Evolutionary conservation across 2,329 filamentous ascomycete species (phyloP), one percentile per base, ranked within the genome.

Genomic region (Hypoxylon sp.): DNA sequence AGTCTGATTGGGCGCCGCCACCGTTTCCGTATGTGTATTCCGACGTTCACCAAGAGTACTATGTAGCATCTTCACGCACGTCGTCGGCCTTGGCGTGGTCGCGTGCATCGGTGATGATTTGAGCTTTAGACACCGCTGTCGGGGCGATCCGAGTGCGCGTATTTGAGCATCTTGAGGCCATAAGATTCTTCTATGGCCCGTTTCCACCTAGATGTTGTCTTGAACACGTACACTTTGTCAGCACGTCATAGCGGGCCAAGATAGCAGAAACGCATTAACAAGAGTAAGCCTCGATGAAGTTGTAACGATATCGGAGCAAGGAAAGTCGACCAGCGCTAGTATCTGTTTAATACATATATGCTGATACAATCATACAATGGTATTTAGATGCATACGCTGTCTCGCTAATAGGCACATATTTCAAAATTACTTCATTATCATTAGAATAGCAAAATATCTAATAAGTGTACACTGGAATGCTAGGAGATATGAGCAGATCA

Each of bases 191-290:
- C 32, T 9, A 11, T 65, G 58, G 63, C 44, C 55, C 24, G 48
- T 54, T 64, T 38, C 2, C 16, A 16, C 18, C 8, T 52, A 12
- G 38, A 14, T 55, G 14, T 51, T 26, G 38, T 22, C 36, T 51
- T 24, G 8, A 26, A 36, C 40, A 14, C 44, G 18, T 45, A 24
- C 28, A 38, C 8, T 52, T 53, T 24, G 14, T 4, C 2, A 62
- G 66, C 66, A 68, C 66, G 66, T 22, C 63, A 68, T 68, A 44
- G 48, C 59, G 56, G 59, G 51, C 62, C 59, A 58, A 24, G 14
- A 66, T 66, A 58, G 45, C 66, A 63, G 33, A 62, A 62, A 55
- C 7, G 5, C 24, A 40, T 54, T 61, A 54, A 14, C 12, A 49
- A 50, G 20, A 46, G 20, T 54, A 63, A 22, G 40, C 33, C 12